Percentiles rank a stretch among this genome's conserved stretches.
Evolutionary conservation across 805 yeast genomes (phyloP).

Genomic region (Schwanniomyces vanrijiae): DNA sequence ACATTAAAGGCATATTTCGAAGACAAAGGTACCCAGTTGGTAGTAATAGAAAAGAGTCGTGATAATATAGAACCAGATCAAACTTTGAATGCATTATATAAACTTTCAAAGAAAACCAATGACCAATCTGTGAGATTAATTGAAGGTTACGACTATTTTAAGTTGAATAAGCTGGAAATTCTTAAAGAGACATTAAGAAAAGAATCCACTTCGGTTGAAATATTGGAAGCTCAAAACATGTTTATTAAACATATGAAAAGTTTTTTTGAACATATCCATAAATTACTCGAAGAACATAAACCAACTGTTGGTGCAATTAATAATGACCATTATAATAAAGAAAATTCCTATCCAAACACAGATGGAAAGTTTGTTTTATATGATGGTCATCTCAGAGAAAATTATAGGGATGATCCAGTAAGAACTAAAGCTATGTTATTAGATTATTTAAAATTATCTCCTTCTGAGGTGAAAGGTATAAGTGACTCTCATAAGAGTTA

Average conservation of each 20-base stretch:
- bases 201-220: not conserved
- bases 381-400: slow-evolving; percentile 36
- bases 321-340: slow-evolving; percentile 26
- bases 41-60: not conserved
- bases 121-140: slow-evolving; percentile 9
- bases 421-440: slow-evolving; percentile 25
- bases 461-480: slow-evolving; percentile 18
- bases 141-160: slow-evolving; percentile 18
- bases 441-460: slow-evolving; percentile 19
- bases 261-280: slow-evolving; percentile 21
- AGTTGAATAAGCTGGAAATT: slow-evolving; percentile 1
- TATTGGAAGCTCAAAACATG: slow-evolving; percentile 1
- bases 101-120: slow-evolving; percentile 2
- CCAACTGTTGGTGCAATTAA: slow-evolving; percentile 23
- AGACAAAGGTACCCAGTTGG: not conserved
- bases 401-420: slow-evolving; percentile 26
- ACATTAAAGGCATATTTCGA: not conserved
- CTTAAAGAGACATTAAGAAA: not conserved
- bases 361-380: slow-evolving; percentile 29
- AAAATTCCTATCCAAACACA: slow-evolving; percentile 15
- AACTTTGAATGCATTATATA: not conserved
- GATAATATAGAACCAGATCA: not conserved
- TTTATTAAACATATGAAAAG: slow-evolving; percentile 8
- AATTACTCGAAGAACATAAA: slow-evolving; percentile 15
- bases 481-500: slow-evolving; percentile 21